Evolutionary conservation across 2,329 filamentous ascomycete species (phyloP).

Genomic region (Aspergillus sp.): DNA sequence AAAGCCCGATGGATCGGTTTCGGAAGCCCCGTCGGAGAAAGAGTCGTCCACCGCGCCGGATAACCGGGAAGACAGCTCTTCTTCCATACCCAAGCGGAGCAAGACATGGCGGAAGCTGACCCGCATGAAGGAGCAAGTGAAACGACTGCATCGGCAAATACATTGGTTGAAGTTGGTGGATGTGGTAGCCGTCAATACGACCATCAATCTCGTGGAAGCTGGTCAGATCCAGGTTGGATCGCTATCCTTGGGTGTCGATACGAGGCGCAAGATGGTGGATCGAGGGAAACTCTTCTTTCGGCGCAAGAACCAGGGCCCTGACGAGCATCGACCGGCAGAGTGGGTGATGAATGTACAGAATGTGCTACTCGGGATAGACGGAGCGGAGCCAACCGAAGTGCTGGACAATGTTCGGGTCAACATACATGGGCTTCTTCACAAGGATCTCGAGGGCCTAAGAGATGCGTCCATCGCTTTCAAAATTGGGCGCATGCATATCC

Average conservation of each 20-base stretch:
- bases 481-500: conserved; percentile 83
- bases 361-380: conserved; percentile 83
- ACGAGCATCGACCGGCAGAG: conserved; percentile 75
- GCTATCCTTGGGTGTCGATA: conserved; percentile 85
- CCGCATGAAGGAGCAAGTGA: conserved; percentile 78
- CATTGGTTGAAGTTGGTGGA: conserved; percentile 89
- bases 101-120: conserved; percentile 81
- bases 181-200: conserved; percentile 78
- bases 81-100: conserved; percentile 50
- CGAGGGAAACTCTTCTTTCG: conserved; percentile 79
- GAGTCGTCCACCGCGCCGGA: conserved; percentile 19
- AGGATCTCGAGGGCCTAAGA: conserved; percentile 79
- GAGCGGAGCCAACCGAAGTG: conserved; percentile 80
- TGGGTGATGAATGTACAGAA: conserved; percentile 89
- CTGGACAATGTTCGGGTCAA: conserved; percentile 87
- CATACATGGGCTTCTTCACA: conserved; percentile 86
- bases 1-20: conserved; percentile 24
- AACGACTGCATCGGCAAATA: conserved; percentile 81
- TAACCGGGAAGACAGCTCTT: conserved; percentile 17
- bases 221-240: conserved; percentile 83
- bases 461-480: conserved; percentile 91
- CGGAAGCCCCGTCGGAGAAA: conserved; percentile 29
- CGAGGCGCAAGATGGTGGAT: conserved; percentile 86
- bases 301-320: conserved; percentile 66
- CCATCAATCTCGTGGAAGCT: conserved; percentile 74